Base-by-base conservation (phyloP, 805 yeast species). In the Barnettozyma siamensis region DNA sequence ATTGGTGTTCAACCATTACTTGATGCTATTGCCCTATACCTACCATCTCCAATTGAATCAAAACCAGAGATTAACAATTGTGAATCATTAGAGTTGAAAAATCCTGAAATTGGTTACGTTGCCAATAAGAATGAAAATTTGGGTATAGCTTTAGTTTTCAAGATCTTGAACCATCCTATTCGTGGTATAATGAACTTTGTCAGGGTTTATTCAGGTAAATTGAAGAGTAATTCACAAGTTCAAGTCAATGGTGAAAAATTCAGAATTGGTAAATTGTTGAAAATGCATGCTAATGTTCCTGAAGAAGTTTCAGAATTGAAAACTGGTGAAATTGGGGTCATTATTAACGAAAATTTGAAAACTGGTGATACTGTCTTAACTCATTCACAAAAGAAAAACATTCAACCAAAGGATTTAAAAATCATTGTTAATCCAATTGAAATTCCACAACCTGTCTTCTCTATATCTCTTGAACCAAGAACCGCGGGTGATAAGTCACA, bases 1-100 rank as follows among this genome's bases (percentile, higher is more conserved):
- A 84, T 91, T 35, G 99, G 99, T 20, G 95, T 93, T 3, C 98
- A 93, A 58, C 96, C 98, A 1, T 65, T 93, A 37, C 63, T 93
- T 62, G 97, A 91, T 61, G 89, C 94, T 0, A 73, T 89, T 11
- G 73, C 78, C 2, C 73, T 75, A 41, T 93, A 75, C 53, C 64
- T 93, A 15, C 98, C 99, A 0, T 78, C 88, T 2, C 98, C 98
- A 1, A 48, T 73, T 3, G 88, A 88, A 46, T 68, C 72, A 1
- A 57, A 58, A 1, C 93, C 95, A 0, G 78, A 76, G 35, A 69
- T 82, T 3, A 48, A 47, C 21, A 37, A 37, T 20, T 21, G 31
- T 33, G 44, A 41, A n/a, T 29, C 35, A 13, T 41, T 65, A 10
- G 64, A 75, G 0, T 63, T 68, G 15, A 57, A 70, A 45, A 74